phyloP scores from a whole-genome alignment of 305 asterid species.

The Fraxinus xanthoxyloides region DNA sequence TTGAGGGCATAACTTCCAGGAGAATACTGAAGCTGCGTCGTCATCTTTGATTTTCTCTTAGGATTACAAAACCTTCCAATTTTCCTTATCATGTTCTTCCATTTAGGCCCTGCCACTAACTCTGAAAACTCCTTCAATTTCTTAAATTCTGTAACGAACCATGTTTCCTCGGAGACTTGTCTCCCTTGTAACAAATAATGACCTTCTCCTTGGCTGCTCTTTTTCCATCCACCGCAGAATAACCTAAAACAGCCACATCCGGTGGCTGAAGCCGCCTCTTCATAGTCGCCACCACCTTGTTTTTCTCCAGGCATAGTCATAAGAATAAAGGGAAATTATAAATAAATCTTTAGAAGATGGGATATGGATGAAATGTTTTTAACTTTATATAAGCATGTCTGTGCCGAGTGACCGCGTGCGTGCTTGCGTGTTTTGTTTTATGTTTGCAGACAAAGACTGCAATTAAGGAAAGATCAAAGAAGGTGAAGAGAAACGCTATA shows the following conservation, averaged over 20 bases:
- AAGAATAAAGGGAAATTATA: not conserved
- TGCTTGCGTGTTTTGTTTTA: slow-evolving; percentile 21
- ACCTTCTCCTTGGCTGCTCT: slow-evolving; percentile 23
- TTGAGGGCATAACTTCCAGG: slow-evolving; percentile 72
- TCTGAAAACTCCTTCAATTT: slow-evolving; percentile 54
- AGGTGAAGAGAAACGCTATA: slow-evolving; percentile 4
- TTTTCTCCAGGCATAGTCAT: slow-evolving; percentile 2
- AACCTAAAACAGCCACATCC: slow-evolving; percentile 47
- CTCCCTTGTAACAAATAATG: slow-evolving; percentile 24
- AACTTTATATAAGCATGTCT: not conserved
- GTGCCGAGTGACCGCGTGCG: slow-evolving; percentile 19
- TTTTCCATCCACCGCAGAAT: slow-evolving; percentile 33
- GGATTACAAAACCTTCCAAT: slow-evolving; percentile 43
- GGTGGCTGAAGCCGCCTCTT: slow-evolving; percentile 9
- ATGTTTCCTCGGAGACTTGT: slow-evolving; percentile 26
- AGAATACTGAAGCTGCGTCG: slow-evolving; percentile 47
- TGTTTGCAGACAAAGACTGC: not conserved
- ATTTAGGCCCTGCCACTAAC: slow-evolving; percentile 64
- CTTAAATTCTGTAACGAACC: slow-evolving; percentile 37
- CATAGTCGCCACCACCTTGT: slow-evolving; percentile 13
- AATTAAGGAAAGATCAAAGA: slow-evolving; percentile 19
- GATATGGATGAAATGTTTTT: not conserved
- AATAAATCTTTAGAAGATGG: not conserved
- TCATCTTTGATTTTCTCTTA: slow-evolving; percentile 15
- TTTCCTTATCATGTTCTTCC: slow-evolving; percentile 63